Conservation (phyloP, 768 basidiomycete genomes). For the Candolleomyces efflorescens region DNA sequence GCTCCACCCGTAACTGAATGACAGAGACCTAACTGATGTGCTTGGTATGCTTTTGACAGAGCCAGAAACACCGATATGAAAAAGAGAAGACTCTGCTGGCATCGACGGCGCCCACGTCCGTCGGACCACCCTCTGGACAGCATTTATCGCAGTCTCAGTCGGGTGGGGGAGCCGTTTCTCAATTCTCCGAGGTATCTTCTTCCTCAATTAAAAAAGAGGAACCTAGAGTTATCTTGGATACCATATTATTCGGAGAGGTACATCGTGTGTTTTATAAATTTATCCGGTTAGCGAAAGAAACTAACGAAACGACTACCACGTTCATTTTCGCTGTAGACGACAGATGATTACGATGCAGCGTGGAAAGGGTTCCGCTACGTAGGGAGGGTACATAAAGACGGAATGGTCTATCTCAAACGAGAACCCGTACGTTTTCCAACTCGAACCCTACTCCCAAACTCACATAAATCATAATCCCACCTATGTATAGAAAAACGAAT, state of each 20-base stretch:
- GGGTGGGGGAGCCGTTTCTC: background rate
- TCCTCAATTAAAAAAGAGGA: too few species aligned
- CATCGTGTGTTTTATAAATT: background rate
- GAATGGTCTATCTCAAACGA: conserved; percentile 56
- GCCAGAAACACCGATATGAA: conserved; percentile 21
- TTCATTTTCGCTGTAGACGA: conserved; percentile 36
- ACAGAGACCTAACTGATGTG: background rate
- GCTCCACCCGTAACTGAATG: too few species aligned
- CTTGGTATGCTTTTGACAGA: background rate
- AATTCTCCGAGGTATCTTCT: conserved; percentile 4
- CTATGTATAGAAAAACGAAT: conserved; percentile 38
- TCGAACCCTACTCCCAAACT: background rate
- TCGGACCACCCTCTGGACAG: background rate
- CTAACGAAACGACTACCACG: conserved; percentile 1
- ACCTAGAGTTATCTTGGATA: conserved; percentile 22
- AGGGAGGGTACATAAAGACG: conserved; percentile 57
- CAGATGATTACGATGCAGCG: conserved; percentile 47
- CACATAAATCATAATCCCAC: background rate
- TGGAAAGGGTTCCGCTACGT: conserved; percentile 65
- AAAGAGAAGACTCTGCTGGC: conserved; percentile 5
- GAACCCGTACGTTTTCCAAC: conserved; percentile 44
- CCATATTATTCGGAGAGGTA: conserved; percentile 40
- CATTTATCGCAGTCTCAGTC: too few species aligned
- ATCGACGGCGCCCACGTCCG: too few species aligned
- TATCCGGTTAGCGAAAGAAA: background rate